Evolutionary conservation across 768 basidiomycete species (phyloP).

Genomic region (Russula lepida): DNA sequence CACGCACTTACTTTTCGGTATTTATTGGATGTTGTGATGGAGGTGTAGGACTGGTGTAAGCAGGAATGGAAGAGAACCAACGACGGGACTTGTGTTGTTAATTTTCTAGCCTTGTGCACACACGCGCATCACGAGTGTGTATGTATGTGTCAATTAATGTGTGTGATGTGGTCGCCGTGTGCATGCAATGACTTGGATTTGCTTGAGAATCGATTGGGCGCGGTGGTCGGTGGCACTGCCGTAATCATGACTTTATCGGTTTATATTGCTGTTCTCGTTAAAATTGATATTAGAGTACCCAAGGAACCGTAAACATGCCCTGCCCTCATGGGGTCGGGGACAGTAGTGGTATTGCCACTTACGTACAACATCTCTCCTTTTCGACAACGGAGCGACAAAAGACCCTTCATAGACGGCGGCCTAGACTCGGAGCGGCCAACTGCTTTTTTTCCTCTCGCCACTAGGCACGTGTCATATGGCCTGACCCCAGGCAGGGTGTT

Average conservation of each 20-base stretch:
- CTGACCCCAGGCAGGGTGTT: too few relatives aligned
- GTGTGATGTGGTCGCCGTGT: neutral
- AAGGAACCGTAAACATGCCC: neutral
- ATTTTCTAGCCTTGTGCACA: neutral
- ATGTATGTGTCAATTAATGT: neutral
- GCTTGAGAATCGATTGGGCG: neutral
- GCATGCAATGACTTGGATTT: neutral
- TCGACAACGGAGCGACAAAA: neutral
- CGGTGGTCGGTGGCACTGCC: neutral
- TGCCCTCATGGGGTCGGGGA: neutral
- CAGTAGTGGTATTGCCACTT: neutral
- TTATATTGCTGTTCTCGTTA: neutral
- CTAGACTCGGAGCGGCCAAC: neutral
- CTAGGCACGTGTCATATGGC: too few relatives aligned
- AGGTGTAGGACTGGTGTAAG: neutral
- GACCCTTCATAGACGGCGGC: neutral
- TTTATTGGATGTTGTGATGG: constrained; percentile 8
- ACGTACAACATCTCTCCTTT: neutral
- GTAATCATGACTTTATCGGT: neutral
- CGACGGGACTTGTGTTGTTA: neutral
- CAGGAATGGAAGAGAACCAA: constrained; percentile 9
- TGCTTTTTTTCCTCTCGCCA: neutral
- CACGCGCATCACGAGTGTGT: neutral
- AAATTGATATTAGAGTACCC: neutral
- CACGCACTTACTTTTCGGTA: neutral